Evolutionary conservation across 2,329 filamentous ascomycete species (phyloP).

Genomic region (Beauveria brongniartii): DNA sequence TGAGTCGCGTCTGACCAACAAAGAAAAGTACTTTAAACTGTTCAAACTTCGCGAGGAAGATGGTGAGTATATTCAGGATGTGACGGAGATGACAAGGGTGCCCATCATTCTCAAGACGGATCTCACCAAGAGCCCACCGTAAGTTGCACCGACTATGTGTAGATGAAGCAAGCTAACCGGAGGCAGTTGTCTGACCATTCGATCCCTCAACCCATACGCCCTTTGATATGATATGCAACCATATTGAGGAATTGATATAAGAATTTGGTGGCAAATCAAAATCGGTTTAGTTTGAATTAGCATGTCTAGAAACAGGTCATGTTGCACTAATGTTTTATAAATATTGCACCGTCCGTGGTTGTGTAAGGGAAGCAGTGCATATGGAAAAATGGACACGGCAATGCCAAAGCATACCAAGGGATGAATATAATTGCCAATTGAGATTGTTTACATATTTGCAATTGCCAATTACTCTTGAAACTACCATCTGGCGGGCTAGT

Average conservation of each 20-base stretch:
- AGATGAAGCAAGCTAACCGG: constrained; percentile 13
- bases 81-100: constrained; percentile 93
- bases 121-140: constrained; percentile 97
- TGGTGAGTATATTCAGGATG: constrained; percentile 95
- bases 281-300: constrained; percentile 7
- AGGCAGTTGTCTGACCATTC: constrained; percentile 69
- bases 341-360: constrained; percentile 5
- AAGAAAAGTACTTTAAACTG: constrained; percentile 89
- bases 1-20: constrained; percentile 77
- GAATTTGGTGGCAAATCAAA: neutral
- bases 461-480: too few relatives aligned
- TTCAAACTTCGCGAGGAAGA: constrained; percentile 88
- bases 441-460: neutral
- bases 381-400: neutral
- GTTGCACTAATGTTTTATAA: constrained; percentile 8
- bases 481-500: too few relatives aligned
- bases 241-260: neutral
- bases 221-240: constrained; percentile 30
- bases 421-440: constrained; percentile 7
- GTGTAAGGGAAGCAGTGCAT: constrained; percentile 1
- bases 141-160: constrained; percentile 43
- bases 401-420: constrained; percentile 1
- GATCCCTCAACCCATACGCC: constrained; percentile 73
- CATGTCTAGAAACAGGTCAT: neutral
- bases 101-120: constrained; percentile 99